phyloP scores from a whole-genome alignment of 2,329 filamentous ascomycete species.

The Fusarium austroafricanum region DNA sequence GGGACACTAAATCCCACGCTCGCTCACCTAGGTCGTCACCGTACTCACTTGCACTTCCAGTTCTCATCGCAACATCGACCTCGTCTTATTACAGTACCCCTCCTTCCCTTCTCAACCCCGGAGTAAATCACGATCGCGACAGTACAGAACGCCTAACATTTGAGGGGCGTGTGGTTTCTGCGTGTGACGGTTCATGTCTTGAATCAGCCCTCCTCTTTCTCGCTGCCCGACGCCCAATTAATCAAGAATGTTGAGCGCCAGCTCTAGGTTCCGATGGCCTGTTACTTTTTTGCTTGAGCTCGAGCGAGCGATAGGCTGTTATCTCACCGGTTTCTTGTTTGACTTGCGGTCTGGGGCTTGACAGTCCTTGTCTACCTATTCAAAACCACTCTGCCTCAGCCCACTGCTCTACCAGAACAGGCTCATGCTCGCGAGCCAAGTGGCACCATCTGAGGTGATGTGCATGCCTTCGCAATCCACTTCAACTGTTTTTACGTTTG shows the following conservation, averaged over 20 bases:
- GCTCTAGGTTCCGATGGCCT: conserved; percentile 14
- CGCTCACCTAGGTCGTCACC: not conserved
- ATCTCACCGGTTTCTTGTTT: conserved; percentile 17
- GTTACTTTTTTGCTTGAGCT: conserved; percentile 6
- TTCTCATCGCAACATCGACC: conserved; percentile 11
- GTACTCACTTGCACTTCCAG: not conserved
- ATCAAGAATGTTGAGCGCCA: conserved; percentile 27
- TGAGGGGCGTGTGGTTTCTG: conserved; percentile 36
- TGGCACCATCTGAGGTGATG: conserved; percentile 4
- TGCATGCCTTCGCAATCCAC: conserved; percentile 10
- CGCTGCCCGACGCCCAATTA: conserved; percentile 44
- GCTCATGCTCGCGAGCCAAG: not conserved
- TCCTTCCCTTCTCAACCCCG: conserved; percentile 8
- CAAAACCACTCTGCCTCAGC: conserved; percentile 7
- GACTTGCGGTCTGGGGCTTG: conserved; percentile 20
- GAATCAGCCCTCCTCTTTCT: conserved; percentile 41
- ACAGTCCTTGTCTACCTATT: not conserved
- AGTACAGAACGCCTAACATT: conserved; percentile 18
- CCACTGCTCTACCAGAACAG: conserved; percentile 5
- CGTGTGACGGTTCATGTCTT: conserved; percentile 44
- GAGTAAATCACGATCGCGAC: conserved; percentile 26
- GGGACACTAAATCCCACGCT: not conserved
- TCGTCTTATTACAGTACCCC: conserved; percentile 21
- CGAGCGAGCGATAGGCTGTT: not conserved
- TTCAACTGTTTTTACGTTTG: not conserved